Evolutionary conservation across 2,329 filamentous ascomycete genomes (phyloP), one percentile per base, ranked within the genome.

Genomic region (Calonectria pteridis): DNA sequence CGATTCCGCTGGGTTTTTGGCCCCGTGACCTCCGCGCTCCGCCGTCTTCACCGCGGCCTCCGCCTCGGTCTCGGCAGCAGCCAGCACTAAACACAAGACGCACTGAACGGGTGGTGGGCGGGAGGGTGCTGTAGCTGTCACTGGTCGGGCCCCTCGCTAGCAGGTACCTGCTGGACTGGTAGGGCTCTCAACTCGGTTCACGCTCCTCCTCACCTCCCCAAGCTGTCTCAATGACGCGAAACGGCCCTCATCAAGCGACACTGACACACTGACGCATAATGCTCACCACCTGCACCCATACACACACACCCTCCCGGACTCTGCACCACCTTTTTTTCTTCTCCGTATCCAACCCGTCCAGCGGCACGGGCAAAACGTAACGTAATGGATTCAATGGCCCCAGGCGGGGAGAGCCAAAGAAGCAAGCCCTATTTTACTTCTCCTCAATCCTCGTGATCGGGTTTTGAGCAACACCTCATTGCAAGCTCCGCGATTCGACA

Each of bases 341-440:
- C 31, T 58, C 58, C 67, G 37, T 51, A 51, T 43, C 55, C 65
- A 64, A 37, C 65, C 65, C 58, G 65, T 67, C 58, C 35, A 72
- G 65, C 43, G 53, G 50, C 70, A 59, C 40, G 33, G 70, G 55
- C 31, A 75, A 53, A 71, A 40, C 70, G 71, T 80, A 83, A 80
- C 77, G 80, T 82, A 83, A 82, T 77, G 70, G 76, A 76, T 76
- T 73, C 73, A 59, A 53, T 43, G 55, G 66, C 78, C 75, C 66
- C 55, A 69, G 66, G 66, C 72, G 72, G 69, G 69, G 72, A 74
- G 53, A 67, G 46, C 49, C 53, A 72, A 74, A 72, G 40, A 51
- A 72, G 58, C 62, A 71, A 71, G 67, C 68, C 65, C 49, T 72
- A 74, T 69, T 75, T 72, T 62, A 65, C 71, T 63, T 70, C 75